phyloP scores from a whole-genome alignment of 805 yeast genomes.

The Maudiozyma bulderi region DNA sequence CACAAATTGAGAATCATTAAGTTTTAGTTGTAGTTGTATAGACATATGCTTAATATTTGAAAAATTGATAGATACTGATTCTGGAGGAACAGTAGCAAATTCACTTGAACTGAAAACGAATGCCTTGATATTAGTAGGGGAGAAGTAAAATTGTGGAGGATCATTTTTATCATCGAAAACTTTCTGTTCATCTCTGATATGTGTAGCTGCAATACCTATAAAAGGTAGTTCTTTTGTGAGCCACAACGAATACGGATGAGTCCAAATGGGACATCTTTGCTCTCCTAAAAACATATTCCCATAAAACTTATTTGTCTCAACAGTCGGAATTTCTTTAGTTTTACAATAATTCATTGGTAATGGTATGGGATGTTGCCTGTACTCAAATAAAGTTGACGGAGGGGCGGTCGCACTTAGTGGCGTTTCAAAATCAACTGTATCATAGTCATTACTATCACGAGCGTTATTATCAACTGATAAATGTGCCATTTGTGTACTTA shows the following conservation, averaged over 20 bases:
- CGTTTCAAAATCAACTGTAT: conserved; percentile 31
- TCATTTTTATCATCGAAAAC: conserved; percentile 63
- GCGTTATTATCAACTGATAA: not conserved
- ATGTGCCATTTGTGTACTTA: not conserved
- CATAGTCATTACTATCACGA: not conserved
- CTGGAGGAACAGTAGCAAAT: conserved; percentile 21
- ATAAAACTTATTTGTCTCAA: conserved; percentile 71
- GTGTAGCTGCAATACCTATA: conserved; percentile 59
- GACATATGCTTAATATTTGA: conserved; percentile 29
- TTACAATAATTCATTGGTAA: conserved; percentile 25
- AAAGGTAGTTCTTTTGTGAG: conserved; percentile 38
- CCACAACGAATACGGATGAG: conserved; percentile 78
- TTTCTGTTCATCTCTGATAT: conserved; percentile 46
- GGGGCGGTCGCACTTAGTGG: conserved; percentile 38
- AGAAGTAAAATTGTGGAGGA: conserved; percentile 54
- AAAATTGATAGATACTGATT: conserved; percentile 20
- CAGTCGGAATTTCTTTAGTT: conserved; percentile 33
- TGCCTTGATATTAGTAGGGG: conserved; percentile 58
- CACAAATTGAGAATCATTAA: conserved; percentile 31
- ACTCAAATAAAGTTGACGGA: conserved; percentile 37
- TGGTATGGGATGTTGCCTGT: conserved; percentile 20
- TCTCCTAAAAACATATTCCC: conserved; percentile 59
- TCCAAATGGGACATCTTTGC: conserved; percentile 66
- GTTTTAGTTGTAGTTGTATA: conserved; percentile 23
- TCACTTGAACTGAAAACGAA: conserved; percentile 39